phyloP scores from a whole-genome alignment of 2,329 filamentous ascomycete genomes.

The Escovopsis sp. region DNA sequence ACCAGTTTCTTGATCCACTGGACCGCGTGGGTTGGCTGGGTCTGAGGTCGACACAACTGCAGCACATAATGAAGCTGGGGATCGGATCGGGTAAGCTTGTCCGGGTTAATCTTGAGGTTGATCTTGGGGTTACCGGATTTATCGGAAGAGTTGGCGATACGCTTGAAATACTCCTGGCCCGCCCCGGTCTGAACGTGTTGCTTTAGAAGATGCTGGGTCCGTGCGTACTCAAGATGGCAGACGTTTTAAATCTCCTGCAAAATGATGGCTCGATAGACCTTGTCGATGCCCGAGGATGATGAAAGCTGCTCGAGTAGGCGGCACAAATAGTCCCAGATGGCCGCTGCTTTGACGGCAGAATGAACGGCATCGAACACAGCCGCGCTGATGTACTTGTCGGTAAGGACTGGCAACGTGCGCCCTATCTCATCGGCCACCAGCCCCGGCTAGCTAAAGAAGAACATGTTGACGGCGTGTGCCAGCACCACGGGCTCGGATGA shows the following conservation, averaged over 20 bases:
- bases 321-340: constrained; percentile 26
- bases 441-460: constrained; percentile 26
- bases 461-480: constrained; percentile 18
- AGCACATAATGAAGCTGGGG: constrained; percentile 29
- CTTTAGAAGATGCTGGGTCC: constrained; percentile 24
- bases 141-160: constrained; percentile 21
- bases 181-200: constrained; percentile 22
- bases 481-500: constrained; percentile 19
- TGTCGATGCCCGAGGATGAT: constrained; percentile 11
- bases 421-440: constrained; percentile 31
- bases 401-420: constrained; percentile 19
- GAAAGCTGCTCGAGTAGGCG: constrained; percentile 21
- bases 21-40: constrained; percentile 18
- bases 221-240: constrained; percentile 27
- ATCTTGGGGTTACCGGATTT: constrained; percentile 22
- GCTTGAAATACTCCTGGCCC: constrained; percentile 27
- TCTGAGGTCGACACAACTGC: constrained; percentile 26
- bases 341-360: constrained; percentile 17
- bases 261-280: constrained; percentile 18
- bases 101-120: constrained; percentile 25
- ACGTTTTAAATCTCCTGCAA: constrained; percentile 32
- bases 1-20: constrained; percentile 27
- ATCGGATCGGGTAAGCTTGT: constrained; percentile 21
- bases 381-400: constrained; percentile 26
- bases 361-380: constrained; percentile 28